Evolutionary conservation across 768 basidiomycete genomes (phyloP).

Genomic region (Tulasnella sp.): DNA sequence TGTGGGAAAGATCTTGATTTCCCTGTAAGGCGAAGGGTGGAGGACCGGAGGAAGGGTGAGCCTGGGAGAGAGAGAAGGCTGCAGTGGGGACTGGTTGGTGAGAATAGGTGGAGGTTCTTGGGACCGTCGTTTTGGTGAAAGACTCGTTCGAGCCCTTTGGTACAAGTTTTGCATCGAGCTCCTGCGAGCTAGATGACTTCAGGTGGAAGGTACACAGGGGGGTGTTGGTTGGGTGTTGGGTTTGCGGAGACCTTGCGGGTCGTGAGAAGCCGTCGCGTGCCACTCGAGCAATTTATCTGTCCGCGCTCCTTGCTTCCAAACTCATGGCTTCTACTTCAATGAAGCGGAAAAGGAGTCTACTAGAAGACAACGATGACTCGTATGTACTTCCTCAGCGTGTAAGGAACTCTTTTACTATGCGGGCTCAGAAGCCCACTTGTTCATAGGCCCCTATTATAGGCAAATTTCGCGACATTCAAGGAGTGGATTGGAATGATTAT

Average conservation of each 20-base stretch:
- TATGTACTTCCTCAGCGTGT: slow-evolving; percentile 10
- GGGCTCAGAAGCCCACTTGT: background rate
- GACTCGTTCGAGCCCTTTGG: slow-evolving; percentile 10
- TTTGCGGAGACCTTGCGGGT: background rate
- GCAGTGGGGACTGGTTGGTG: slow-evolving; percentile 7
- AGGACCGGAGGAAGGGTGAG: slow-evolving; percentile 62
- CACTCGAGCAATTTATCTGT: background rate
- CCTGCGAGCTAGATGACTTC: background rate
- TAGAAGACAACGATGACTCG: background rate
- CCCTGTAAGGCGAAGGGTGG: slow-evolving; percentile 69
- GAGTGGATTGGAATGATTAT: background rate
- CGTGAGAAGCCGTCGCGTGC: background rate
- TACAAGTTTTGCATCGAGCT: slow-evolving; percentile 20
- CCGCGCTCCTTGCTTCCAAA: background rate
- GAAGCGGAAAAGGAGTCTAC: background rate
- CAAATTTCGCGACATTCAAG: background rate
- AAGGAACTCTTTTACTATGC: background rate
- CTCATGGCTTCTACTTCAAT: background rate
- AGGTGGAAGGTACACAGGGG: background rate
- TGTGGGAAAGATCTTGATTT: slow-evolving; percentile 59
- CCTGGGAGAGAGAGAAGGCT: slow-evolving; percentile 50
- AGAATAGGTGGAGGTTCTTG: background rate
- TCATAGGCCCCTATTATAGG: background rate
- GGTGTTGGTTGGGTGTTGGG: slow-evolving; percentile 8
- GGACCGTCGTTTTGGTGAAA: slow-evolving; percentile 2